Percentiles rank a stretch among this genome's conserved stretches.
Conservation (phyloP, 2,329 filamentous ascomycete genomes). For the Plectosphaerella sp. region DNA sequence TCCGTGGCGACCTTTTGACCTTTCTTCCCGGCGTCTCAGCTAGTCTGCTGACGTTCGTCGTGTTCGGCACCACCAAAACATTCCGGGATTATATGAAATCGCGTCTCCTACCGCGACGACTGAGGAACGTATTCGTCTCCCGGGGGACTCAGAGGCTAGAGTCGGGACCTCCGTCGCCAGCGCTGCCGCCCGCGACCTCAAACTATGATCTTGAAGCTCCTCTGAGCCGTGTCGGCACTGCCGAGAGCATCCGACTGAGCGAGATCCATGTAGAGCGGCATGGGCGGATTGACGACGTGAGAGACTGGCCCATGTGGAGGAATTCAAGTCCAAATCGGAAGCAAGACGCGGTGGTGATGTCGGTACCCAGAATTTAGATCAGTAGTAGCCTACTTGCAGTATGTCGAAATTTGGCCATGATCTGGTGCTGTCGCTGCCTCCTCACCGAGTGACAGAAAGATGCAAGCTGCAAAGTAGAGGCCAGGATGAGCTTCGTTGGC, state of each 20-base stretch:
- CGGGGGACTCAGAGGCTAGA: not conserved
- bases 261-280: conserved; percentile 2
- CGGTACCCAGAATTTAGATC: too few species aligned
- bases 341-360: not conserved
- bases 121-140: not conserved
- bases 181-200: not conserved
- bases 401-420: too few species aligned
- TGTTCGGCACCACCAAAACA: conserved; percentile 19
- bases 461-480: too few species aligned
- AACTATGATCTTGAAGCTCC: not conserved
- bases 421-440: too few species aligned
- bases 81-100: conserved; percentile 15
- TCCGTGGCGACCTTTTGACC: conserved; percentile 12
- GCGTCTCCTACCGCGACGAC: conserved; percentile 10
- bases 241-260: not conserved
- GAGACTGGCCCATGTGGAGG: not conserved
- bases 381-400: too few species aligned
- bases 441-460: too few species aligned
- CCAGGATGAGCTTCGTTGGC: too few species aligned
- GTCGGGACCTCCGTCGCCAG: not conserved
- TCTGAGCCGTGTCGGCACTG: not conserved
- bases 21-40: conserved; percentile 20
- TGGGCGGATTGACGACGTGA: not conserved
- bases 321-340: not conserved
- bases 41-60: conserved; percentile 16